Evolutionary conservation across 1,284 basidiomycete genomes (phyloP).

Genomic region (Lentinula novae-zelandiae): DNA sequence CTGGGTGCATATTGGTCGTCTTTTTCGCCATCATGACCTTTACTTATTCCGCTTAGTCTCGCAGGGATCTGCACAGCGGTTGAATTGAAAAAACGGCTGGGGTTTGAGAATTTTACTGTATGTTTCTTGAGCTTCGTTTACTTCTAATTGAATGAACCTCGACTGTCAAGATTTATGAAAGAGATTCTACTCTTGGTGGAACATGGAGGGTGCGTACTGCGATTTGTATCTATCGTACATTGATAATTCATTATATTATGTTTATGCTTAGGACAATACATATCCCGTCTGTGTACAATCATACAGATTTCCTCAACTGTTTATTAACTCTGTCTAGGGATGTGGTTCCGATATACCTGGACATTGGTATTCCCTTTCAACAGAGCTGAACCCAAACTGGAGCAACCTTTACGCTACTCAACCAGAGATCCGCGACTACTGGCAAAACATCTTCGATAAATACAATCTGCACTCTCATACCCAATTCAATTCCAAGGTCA

Average conservation of each 20-base stretch:
- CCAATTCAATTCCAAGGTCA: slow-evolving; percentile 37
- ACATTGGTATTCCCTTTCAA: slow-evolving; percentile 57
- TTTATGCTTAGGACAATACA: slow-evolving; percentile 34
- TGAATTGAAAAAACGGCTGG: slow-evolving; percentile 38
- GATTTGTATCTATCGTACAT: not conserved
- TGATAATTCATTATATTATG: not conserved
- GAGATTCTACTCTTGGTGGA: slow-evolving; percentile 40
- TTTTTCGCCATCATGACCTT: not conserved
- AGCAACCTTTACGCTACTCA: slow-evolving; percentile 38
- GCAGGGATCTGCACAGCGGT: slow-evolving; percentile 47
- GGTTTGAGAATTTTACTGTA: slow-evolving; percentile 45
- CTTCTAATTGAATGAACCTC: not conserved
- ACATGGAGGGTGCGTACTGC: slow-evolving; percentile 45
- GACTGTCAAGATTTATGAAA: slow-evolving; percentile 44
- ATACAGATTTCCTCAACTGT: not conserved
- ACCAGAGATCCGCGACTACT: slow-evolving; percentile 42
- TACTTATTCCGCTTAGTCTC: slow-evolving; percentile 19
- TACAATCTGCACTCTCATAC: slow-evolving; percentile 38
- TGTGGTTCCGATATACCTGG: slow-evolving; percentile 51
- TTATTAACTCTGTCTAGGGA: slow-evolving; percentile 31
- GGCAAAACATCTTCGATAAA: slow-evolving; percentile 42
- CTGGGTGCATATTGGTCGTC: slow-evolving; percentile 33
- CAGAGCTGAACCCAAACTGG: slow-evolving; percentile 52
- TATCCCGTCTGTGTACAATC: slow-evolving; percentile 31
- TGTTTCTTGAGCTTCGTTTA: slow-evolving; percentile 14